These are phyloP conservation scores for Sarocladium strictum DNA, from an alignment of 2,329 filamentous ascomycete genomes.

Conservation along the genomic window DNA sequence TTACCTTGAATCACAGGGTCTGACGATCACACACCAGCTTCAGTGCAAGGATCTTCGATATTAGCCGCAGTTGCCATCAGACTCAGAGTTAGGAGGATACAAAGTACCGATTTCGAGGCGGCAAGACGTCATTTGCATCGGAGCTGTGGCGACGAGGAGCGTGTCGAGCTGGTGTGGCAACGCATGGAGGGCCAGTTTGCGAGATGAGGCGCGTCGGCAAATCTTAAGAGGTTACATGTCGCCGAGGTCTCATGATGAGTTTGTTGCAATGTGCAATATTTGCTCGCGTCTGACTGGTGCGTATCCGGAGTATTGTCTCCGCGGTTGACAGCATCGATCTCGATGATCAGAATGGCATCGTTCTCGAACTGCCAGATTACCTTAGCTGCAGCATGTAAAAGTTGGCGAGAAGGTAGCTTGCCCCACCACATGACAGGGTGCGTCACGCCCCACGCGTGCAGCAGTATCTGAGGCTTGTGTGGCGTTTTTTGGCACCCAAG, in stretches of 20 bases:
- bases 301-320: background rate
- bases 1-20: background rate
- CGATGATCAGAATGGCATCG: background rate
- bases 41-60: too few relatives aligned
- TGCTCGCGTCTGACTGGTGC: too few relatives aligned
- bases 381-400: too few relatives aligned
- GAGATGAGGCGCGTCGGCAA: background rate
- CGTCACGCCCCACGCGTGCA: slow-evolving; percentile 3
- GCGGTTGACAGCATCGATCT: background rate
- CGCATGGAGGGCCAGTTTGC: background rate
- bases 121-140: background rate
- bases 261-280: too few relatives aligned
- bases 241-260: slow-evolving; percentile 1
- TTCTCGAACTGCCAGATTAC: background rate
- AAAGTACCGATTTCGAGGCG: too few relatives aligned
- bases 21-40: background rate
- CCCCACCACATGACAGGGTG: background rate
- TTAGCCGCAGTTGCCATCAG: too few relatives aligned
- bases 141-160: background rate
- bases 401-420: background rate
- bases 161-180: background rate
- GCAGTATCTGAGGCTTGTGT: background rate
- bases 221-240: background rate
- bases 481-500: background rate
- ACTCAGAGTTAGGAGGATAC: too few relatives aligned